Base-by-base conservation (phyloP, 2,329 filamentous ascomycete species). In the Amauroascus verrucosus region DNA sequence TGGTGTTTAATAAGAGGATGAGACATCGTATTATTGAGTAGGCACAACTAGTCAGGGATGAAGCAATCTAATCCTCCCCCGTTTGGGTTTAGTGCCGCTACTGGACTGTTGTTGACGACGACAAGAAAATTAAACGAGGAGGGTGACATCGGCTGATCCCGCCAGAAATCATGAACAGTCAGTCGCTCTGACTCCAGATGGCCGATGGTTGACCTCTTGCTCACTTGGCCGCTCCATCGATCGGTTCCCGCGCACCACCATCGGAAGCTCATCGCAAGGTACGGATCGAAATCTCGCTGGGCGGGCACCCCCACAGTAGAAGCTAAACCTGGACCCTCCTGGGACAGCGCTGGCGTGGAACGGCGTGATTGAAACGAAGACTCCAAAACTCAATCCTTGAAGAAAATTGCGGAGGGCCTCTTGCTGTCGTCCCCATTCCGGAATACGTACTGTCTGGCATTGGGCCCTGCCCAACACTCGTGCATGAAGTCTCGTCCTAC, bases 91-190 rank as follows among this genome's bases (percentile, higher is more conserved):
- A 49, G 47, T 49, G 47, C 22, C 33, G 5, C 20, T 37, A 5
- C 13, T 24, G 32, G 45, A 30, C 22, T 35, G 35, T 16, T 6
- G 22, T 40, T 24, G n/a, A 49, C 6, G 43, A 49, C 20, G 38
- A 35, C 37, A 9, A 51, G 20, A 24, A 51, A 51, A 33, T 44
- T 24, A 44, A 43, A 51, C 38, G 28, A 37, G 38, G 37, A 44
- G 48, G 48, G 48, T 51, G 38, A 37, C 35, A 51, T 51, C 48
- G 48, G 48, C 32, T 51, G 24, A 43, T 14, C 2, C 22, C 14
- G 37, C 35, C 45, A 14, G 30, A 18, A 38, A 49, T 40, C 35
- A 30, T 49, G 33, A 40, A 2, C 20, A 13, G 32, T 18, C 46
- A 35, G 30, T 38, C 32, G 11, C 11, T 16, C 30, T 48, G 46